Percentiles rank a stretch among this genome's conserved stretches.
These are phyloP conservation scores for Pilatotrama ljubarskyi DNA, from an alignment of 768 basidiomycete species.

Conservation along the genomic window DNA sequence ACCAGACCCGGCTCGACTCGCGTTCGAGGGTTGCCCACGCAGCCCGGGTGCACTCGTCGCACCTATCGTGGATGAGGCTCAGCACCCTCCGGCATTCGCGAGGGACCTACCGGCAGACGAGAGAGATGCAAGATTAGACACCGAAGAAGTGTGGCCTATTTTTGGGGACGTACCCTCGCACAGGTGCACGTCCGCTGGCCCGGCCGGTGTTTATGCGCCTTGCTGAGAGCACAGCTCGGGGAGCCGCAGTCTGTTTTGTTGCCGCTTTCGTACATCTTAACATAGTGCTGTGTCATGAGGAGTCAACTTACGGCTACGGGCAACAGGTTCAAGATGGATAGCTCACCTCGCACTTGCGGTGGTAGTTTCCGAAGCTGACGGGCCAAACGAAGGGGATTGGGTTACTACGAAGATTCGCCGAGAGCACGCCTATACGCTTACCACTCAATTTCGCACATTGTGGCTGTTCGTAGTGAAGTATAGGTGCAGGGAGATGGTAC, in stretches of 20 bases:
- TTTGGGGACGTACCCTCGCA: conserved; percentile 19
- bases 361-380: conserved; percentile 33
- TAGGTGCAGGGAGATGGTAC: neutral
- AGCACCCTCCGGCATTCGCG: conserved; percentile 27
- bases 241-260: conserved; percentile 31
- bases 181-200: conserved; percentile 27
- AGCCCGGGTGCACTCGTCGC: conserved; percentile 27
- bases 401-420: neutral
- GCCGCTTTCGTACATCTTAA: conserved; percentile 33
- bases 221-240: conserved; percentile 27
- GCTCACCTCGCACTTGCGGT: conserved; percentile 31
- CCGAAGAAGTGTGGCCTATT: neutral
- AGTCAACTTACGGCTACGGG: neutral
- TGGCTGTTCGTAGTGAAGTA: neutral
- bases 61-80: conserved; percentile 30
- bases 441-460: conserved; percentile 33
- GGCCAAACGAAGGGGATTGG: neutral
- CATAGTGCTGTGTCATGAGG: conserved; percentile 26
- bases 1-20: conserved; percentile 25
- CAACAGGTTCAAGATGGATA: neutral
- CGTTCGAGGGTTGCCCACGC: conserved; percentile 31
- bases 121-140: neutral
- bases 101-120: conserved; percentile 20
- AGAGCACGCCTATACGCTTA: conserved; percentile 13
- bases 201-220: conserved; percentile 28